phyloP scores from a whole-genome alignment of 768 basidiomycete species.

The Cystofilobasidium ferigula region DNA sequence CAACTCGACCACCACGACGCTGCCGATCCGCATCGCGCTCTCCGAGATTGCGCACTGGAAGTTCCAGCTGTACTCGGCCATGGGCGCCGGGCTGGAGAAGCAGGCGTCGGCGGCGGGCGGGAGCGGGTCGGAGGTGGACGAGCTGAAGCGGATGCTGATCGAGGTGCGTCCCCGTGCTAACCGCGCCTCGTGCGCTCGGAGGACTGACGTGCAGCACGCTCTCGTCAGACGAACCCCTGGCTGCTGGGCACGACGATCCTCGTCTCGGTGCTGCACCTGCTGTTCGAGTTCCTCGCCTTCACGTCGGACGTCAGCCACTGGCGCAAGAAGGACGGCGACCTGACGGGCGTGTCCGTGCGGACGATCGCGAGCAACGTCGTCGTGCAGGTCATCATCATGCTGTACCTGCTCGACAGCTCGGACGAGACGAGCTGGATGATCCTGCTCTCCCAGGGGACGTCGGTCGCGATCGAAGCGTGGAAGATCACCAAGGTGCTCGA shows the following conservation, averaged over 20 bases:
- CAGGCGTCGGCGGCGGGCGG: conserved; percentile 24
- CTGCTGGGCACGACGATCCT: conserved; percentile 71
- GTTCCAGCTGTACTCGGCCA: conserved; percentile 72
- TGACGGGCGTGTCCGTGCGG: conserved; percentile 87
- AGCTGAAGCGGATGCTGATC: conserved; percentile 84
- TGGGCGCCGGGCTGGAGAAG: conserved; percentile 16
- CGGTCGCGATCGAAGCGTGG: conserved; percentile 61
- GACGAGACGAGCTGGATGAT: conserved; percentile 98
- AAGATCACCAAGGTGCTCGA: conserved; percentile 69
- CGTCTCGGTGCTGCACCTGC: conserved; percentile 74
- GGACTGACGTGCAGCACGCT: conserved; percentile 42
- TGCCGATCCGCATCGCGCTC: conserved; percentile 73
- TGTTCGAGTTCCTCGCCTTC: conserved; percentile 92
- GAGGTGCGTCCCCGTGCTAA: conserved; percentile 33
- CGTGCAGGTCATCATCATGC: conserved; percentile 63
- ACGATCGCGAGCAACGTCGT: conserved; percentile 83
- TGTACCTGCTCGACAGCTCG: conserved; percentile 91
- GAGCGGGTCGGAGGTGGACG: conserved; percentile 51
- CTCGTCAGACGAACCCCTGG: conserved; percentile 50
- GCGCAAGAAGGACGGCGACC: conserved; percentile 77
- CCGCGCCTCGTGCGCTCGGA: background rate
- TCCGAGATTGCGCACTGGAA: conserved; percentile 53
- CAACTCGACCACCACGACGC: conserved; percentile 63
- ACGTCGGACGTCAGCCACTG: conserved; percentile 90
- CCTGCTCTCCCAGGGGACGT: conserved; percentile 47